Percentiles rank a stretch among this genome's conserved stretches.
Conservation (phyloP, 768 basidiomycete genomes). For the Russula olivacea region DNA sequence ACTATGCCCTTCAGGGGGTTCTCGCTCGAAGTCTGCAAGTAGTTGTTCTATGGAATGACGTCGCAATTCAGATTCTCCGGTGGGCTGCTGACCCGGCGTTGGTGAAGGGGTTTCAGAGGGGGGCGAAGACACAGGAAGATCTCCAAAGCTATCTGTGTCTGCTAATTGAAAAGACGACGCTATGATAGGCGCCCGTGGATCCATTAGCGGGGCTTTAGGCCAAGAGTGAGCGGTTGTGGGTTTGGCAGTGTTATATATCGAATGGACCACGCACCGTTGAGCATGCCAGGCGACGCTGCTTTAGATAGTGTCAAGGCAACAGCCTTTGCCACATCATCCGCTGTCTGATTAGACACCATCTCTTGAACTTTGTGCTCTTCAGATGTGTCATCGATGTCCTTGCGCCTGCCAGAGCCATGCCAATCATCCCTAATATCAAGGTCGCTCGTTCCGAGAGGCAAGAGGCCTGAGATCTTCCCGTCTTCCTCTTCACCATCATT, state of each 20-base stretch:
- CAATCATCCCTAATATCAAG: constrained; percentile 21
- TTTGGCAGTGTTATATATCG: neutral
- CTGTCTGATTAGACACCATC: neutral
- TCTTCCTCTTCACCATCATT: constrained; percentile 19
- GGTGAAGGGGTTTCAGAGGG: constrained; percentile 17
- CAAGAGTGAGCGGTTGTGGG: neutral
- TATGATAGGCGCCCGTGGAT: neutral
- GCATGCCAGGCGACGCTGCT: neutral
- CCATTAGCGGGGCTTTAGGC: neutral
- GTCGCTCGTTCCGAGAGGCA: constrained; percentile 24
- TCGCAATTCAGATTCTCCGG: neutral
- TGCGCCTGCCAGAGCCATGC: neutral
- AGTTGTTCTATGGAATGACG: constrained; percentile 14
- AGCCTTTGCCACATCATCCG: constrained; percentile 4
- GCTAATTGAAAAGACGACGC: constrained; percentile 11
- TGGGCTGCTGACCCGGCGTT: neutral
- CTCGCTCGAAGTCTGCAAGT: constrained; percentile 11
- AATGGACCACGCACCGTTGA: constrained; percentile 6
- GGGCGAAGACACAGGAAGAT: constrained; percentile 21
- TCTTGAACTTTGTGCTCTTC: constrained; percentile 19
- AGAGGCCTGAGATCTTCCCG: neutral
- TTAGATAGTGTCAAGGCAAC: neutral
- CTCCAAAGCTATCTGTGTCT: constrained; percentile 23
- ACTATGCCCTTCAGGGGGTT: neutral
- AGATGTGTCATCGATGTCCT: neutral